Conservation (phyloP, 371 early-diverging fungal species). For the Entomophthora muscae region DNA sequence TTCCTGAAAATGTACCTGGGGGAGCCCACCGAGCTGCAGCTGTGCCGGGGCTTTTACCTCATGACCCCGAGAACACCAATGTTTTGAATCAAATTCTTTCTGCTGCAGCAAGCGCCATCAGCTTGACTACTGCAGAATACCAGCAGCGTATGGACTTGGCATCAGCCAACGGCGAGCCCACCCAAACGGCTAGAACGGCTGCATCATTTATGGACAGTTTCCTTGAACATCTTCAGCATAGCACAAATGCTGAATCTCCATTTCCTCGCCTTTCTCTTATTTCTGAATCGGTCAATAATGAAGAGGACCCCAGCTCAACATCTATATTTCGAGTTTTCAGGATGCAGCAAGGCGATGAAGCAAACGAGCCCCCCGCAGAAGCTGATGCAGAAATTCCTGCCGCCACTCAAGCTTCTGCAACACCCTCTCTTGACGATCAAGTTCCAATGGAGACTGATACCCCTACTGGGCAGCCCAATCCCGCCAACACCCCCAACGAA, state of each 20-base stretch:
- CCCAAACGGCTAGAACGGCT: constrained; percentile 2
- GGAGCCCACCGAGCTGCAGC: too few species aligned
- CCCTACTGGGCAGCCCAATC: neutral
- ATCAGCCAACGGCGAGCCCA: neutral
- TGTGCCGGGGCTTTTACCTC: too few species aligned
- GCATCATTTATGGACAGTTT: constrained; percentile 5
- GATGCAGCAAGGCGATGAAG: constrained; percentile 4
- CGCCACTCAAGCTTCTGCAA: neutral
- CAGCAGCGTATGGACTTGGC: neutral
- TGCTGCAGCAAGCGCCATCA: constrained; percentile 3
- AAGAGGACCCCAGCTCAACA: neutral
- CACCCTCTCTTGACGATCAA: neutral
- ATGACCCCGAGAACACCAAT: neutral
- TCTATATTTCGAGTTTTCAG: constrained; percentile 9
- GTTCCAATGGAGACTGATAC: neutral
- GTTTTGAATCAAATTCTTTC: neutral
- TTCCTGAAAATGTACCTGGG: neutral
- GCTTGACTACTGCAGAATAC: neutral
- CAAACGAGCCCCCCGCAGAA: neutral
- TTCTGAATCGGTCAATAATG: constrained; percentile 1
- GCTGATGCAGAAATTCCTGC: neutral
- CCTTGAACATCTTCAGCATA: neutral
- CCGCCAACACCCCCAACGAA: constrained; percentile 1
- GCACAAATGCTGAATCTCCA: neutral
- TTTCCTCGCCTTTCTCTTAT: constrained; percentile 1